Conservation (phyloP, 108 stramenopile genomes). For the Cyclostephanos invisitatus region DNA sequence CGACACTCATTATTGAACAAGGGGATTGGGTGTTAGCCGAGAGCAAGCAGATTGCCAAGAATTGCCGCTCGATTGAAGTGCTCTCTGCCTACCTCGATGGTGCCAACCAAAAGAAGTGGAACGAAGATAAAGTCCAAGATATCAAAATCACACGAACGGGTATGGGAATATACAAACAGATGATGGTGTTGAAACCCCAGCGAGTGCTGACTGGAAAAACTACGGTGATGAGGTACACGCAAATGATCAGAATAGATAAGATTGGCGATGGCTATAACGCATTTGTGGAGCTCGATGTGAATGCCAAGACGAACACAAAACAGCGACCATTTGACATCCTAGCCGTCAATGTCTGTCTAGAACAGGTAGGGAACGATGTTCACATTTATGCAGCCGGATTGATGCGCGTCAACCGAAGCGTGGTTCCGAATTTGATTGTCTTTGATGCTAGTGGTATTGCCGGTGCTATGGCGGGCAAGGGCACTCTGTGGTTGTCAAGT, state of each 20-base stretch:
- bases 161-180: slow-evolving; percentile 44
- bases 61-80: slow-evolving; percentile 50
- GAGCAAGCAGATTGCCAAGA: slow-evolving; percentile 48
- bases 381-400: slow-evolving; percentile 57
- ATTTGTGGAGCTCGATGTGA: slow-evolving; percentile 38
- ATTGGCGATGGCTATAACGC: slow-evolving; percentile 52
- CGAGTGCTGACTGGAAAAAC: slow-evolving; percentile 54
- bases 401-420: slow-evolving; percentile 55
- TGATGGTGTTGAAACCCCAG: slow-evolving; percentile 54
- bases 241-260: slow-evolving; percentile 53
- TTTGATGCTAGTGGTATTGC: slow-evolving; percentile 62
- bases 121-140: slow-evolving; percentile 48
- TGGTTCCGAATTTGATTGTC: slow-evolving; percentile 53
- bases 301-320: slow-evolving; percentile 32
- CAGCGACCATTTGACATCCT: slow-evolving; percentile 56
- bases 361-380: slow-evolving; percentile 52
- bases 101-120: slow-evolving; percentile 55
- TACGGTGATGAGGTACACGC: slow-evolving; percentile 54
- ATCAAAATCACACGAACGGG: slow-evolving; percentile 28
- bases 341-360: slow-evolving; percentile 49
- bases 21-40: slow-evolving; percentile 64
- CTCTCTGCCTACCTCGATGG: slow-evolving; percentile 55
- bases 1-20: no score
- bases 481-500: slow-evolving; percentile 57
- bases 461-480: slow-evolving; percentile 58